These are phyloP conservation scores for Platanthera guangdongensis DNA, from an alignment of 106 monocot species.

Conservation along the genomic window DNA sequence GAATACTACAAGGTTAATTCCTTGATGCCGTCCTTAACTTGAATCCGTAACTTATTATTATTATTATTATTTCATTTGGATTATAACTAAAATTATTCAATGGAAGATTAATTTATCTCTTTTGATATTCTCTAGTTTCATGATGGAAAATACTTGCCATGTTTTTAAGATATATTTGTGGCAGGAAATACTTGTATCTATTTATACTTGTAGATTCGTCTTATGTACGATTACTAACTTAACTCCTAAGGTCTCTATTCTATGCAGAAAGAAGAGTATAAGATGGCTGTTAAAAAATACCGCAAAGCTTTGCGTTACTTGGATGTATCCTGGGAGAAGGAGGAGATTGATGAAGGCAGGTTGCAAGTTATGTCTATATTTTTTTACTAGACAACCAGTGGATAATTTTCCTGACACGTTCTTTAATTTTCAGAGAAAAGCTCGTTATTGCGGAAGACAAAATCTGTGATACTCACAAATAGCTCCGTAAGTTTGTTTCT, in stretches of 20 bases:
- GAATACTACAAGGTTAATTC: conserved; percentile 34
- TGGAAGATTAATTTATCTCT: background rate
- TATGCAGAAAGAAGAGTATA: conserved; percentile 42
- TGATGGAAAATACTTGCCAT: background rate
- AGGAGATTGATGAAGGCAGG: conserved; percentile 54
- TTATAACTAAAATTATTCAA: background rate
- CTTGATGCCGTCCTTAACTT: background rate
- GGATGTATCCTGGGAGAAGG: conserved; percentile 53
- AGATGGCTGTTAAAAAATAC: conserved; percentile 50
- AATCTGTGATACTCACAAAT: conserved; percentile 45
- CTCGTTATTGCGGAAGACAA: conserved; percentile 32
- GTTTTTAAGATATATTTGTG: background rate
- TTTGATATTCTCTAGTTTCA: background rate
- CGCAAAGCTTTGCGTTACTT: conserved; percentile 45
- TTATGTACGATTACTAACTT: background rate
- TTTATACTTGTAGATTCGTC: conserved; percentile 1
- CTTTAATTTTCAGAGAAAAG: conserved; percentile 30
- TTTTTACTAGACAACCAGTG: background rate
- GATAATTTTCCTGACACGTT: background rate
- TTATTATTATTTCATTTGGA: background rate
- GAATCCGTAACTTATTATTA: background rate
- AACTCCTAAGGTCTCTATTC: background rate
- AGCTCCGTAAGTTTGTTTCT: conserved; percentile 36
- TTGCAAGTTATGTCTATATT: background rate
- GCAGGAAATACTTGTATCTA: background rate